These are phyloP conservation scores for Rubia peregrina DNA, from an alignment of 305 asterid species.

Conservation along the genomic window DNA sequence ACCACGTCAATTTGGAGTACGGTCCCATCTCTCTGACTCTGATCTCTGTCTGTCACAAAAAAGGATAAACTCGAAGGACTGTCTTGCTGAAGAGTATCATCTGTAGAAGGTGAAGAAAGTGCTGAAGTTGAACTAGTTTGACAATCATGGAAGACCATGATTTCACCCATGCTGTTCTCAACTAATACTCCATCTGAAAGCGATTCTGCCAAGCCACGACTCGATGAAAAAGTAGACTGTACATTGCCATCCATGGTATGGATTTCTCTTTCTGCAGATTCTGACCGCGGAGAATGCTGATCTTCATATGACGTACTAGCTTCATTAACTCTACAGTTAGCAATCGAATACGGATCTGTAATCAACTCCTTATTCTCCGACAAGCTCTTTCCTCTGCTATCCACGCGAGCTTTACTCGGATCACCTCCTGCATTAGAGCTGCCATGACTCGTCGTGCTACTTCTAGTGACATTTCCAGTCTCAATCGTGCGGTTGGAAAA, in stretches of 20 bases:
- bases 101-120: conserved; percentile 42
- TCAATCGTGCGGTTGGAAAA: conserved; percentile 30
- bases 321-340: conserved; percentile 28
- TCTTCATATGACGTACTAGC: conserved; percentile 49
- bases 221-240: conserved; percentile 23
- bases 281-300: conserved; percentile 30
- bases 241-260: conserved; percentile 23
- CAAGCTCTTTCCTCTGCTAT: conserved; percentile 41
- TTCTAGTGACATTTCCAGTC: conserved; percentile 38
- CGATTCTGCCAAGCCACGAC: conserved; percentile 32
- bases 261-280: conserved; percentile 24
- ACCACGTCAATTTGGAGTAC: conserved; percentile 48
- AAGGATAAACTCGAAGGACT: conserved; percentile 44
- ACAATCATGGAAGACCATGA: conserved; percentile 42
- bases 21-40: conserved; percentile 38
- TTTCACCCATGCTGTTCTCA: conserved; percentile 49
- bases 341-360: conserved; percentile 22
- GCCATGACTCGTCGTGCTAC: conserved; percentile 27
- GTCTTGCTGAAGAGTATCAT: conserved; percentile 31
- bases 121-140: conserved; percentile 42
- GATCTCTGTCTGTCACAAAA: conserved; percentile 55
- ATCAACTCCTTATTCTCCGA: conserved; percentile 48
- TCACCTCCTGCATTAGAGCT: conserved; percentile 30
- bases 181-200: conserved; percentile 44
- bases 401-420: conserved; percentile 30